Evolutionary conservation across 768 basidiomycete genomes (phyloP).

Genomic region (Cystofilobasidium capitatum): DNA sequence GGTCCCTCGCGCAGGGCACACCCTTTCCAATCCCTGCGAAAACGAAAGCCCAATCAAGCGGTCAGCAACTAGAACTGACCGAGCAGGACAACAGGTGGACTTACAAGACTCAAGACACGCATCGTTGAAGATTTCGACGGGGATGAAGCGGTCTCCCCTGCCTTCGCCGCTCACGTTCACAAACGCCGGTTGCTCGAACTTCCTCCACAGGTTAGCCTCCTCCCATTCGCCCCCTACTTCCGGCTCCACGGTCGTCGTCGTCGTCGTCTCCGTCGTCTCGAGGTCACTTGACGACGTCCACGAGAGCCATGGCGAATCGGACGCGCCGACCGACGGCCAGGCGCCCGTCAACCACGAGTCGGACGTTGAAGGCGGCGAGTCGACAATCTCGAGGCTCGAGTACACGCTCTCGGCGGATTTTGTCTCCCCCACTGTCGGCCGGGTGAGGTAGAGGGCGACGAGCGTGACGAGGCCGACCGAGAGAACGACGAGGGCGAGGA

Average conservation of each 20-base stretch:
- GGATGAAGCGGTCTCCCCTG: background rate
- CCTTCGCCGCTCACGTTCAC: background rate
- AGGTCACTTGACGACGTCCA: background rate
- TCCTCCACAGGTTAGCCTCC: background rate
- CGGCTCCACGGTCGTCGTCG: background rate
- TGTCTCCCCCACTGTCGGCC: too few relatives aligned
- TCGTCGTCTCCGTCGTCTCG: background rate
- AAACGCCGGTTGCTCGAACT: background rate
- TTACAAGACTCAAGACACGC: constrained; percentile 17
- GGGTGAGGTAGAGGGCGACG: too few relatives aligned
- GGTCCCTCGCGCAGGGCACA: background rate
- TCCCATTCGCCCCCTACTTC: background rate
- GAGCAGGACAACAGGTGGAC: background rate
- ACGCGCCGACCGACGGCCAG: background rate
- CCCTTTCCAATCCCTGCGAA: constrained; percentile 19
- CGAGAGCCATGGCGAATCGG: constrained; percentile 1
- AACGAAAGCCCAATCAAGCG: background rate
- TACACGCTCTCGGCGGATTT: too few relatives aligned
- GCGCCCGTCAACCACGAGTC: background rate
- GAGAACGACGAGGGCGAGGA: too few relatives aligned
- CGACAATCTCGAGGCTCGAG: too few relatives aligned
- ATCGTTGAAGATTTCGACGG: background rate
- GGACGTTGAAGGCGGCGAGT: background rate
- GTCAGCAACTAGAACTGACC: background rate
- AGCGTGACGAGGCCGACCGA: too few relatives aligned